Base-by-base conservation (phyloP, 176 grass and related monocot genomes). In the Zoysia pacifica region DNA sequence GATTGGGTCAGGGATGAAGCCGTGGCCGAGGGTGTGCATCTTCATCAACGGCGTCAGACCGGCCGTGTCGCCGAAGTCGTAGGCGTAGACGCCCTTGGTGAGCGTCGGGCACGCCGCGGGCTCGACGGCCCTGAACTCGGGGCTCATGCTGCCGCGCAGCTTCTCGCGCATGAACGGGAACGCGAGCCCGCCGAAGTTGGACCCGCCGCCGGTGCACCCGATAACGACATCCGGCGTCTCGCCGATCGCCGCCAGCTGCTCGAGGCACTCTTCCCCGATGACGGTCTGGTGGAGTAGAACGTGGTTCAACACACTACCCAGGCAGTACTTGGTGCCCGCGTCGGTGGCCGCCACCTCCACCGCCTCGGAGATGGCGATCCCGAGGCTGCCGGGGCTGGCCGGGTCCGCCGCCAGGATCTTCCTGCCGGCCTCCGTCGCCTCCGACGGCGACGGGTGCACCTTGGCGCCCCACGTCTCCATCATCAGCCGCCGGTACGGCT, bases 401-500 rank as follows among this genome's bases (percentile, higher is more conserved):
- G 95, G 95, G 72, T 94, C 81, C 0, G 80, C 76, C 40, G 74
- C 80, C 7, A 98, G 83, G 63, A 94, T 81, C 73, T 9, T 87
- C 86, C 4, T 84, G 18, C 92, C 95, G 4, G 90, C 69, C 81
- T 86, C 75, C 20, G 95, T 98, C 72, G 83, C 62, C 5, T 43
- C 1, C 13, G 95, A 98, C 18, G 95, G 95, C 15, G 95, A 98
- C 11, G 95, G 75, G 79, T 94, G 88, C 44, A 98, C 95, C 85
- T 79, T 89, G 10, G 95, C 95, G 51, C 95, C 95, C 95, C 95
- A 98, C 41, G 95, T 98, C 75, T 98, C 89, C 95, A 94, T 98
- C 95, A 98, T 91, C 44, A 98, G 81, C 67, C 90, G 65, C 54
- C 95, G 40, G 74, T 98, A 98, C 11, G 92, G 95, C 86, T 98